Conservation (phyloP, 2,329 filamentous ascomycete genomes). For the Ceratocystis papillata region DNA sequence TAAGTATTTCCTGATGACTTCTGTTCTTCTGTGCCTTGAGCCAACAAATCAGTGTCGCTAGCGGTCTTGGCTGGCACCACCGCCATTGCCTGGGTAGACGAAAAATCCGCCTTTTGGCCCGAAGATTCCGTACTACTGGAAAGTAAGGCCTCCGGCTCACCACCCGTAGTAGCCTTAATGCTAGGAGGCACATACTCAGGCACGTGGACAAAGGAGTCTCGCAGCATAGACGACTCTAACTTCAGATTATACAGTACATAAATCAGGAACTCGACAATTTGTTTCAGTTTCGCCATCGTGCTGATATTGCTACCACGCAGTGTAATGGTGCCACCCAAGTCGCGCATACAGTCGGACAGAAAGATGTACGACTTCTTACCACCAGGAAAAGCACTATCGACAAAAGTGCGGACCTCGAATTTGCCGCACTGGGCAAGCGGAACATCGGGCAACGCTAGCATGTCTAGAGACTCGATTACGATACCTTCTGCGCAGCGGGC, state of each 20-base stretch:
- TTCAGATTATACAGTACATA: conserved; percentile 98
- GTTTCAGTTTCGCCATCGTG: conserved; percentile 68
- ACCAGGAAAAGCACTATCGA: conserved; percentile 62
- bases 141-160: not conserved
- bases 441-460: conserved; percentile 62
- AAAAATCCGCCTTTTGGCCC: not conserved
- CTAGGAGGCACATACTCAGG: conserved; percentile 43
- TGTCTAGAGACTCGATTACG: conserved; percentile 90
- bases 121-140: not conserved
- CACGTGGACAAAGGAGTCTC: conserved; percentile 81
- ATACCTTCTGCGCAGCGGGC: conserved; percentile 83
- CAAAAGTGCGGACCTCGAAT: conserved; percentile 93
- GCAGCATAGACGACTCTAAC: conserved; percentile 85
- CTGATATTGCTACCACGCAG: conserved; percentile 67
- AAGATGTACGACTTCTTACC: conserved; percentile 93
- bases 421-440: conserved; percentile 70
- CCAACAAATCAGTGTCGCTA: not conserved
- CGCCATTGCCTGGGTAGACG: not conserved
- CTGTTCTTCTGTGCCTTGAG: not conserved
- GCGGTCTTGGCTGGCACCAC: not conserved
- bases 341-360: conserved; percentile 76
- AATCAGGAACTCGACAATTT: conserved; percentile 95
- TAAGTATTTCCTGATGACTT: not conserved
- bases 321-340: conserved; percentile 89
- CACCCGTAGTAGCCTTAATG: not conserved